These are phyloP conservation scores for Globisporangium echinulatum DNA, from an alignment of 352 stramenopile species.

Conservation along the genomic window DNA sequence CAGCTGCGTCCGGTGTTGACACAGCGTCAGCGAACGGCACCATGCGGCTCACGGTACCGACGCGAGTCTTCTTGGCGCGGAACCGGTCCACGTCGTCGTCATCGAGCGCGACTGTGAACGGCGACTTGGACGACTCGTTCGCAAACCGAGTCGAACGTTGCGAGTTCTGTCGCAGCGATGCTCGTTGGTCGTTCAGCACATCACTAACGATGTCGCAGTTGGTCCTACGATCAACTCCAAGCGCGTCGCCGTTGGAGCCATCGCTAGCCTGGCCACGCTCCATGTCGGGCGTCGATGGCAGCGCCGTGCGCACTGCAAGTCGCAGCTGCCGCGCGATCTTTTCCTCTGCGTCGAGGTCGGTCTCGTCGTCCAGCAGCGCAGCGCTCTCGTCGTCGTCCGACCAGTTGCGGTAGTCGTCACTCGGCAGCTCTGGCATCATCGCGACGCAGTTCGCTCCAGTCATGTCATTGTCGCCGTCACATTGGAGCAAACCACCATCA, in stretches of 20 bases:
- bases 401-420: constrained; percentile 26
- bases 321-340: constrained; percentile 6
- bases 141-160: neutral
- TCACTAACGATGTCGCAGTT: too few species aligned
- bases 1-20: neutral
- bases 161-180: neutral
- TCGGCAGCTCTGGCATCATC: constrained; percentile 1
- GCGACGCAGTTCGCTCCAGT: neutral
- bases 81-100: constrained; percentile 3
- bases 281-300: neutral
- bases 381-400: constrained; percentile 15
- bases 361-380: constrained; percentile 3
- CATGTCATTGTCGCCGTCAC: too few species aligned
- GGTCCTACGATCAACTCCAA: too few species aligned
- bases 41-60: constrained; percentile 10
- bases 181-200: too few species aligned
- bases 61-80: constrained; percentile 12
- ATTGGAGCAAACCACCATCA: too few species aligned
- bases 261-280: too few species aligned
- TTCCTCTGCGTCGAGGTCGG: constrained; percentile 7
- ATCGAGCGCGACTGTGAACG: too few species aligned
- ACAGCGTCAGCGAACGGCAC: constrained; percentile 6
- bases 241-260: too few species aligned
- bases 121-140: neutral
- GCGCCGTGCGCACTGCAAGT: constrained; percentile 7